These are phyloP conservation scores for Escallonia herrerae DNA, from an alignment of 129 eudicot genomes.

Conservation along the genomic window DNA sequence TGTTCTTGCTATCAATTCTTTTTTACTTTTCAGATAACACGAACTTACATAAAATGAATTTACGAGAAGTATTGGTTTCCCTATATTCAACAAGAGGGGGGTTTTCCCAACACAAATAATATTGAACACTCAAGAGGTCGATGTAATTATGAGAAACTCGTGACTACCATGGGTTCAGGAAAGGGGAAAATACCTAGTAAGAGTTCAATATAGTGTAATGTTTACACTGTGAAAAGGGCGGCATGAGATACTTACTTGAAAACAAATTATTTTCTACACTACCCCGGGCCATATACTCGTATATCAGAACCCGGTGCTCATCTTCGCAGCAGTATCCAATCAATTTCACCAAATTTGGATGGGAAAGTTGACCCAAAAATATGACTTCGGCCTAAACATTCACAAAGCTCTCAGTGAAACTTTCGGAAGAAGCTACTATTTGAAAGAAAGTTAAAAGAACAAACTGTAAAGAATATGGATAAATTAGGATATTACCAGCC, in stretches of 20 bases:
- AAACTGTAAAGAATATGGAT: neutral
- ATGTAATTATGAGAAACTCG: too few species aligned
- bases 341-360: slow-evolving; percentile 87
- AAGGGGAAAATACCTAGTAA: too few species aligned
- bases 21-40: too few species aligned
- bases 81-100: too few species aligned
- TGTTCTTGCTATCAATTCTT: too few species aligned
- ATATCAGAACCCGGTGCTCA: slow-evolving; percentile 78
- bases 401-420: slow-evolving; percentile 8
- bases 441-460: neutral
- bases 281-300: slow-evolving; percentile 87
- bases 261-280: slow-evolving; percentile 88
- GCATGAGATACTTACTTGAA: slow-evolving; percentile 53
- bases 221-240: slow-evolving; percentile 1
- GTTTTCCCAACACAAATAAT: too few species aligned
- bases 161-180: too few species aligned
- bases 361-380: slow-evolving; percentile 94
- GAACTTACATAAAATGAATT: too few species aligned
- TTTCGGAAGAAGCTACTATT: neutral
- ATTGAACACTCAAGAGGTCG: too few species aligned
- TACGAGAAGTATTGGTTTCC: too few species aligned
- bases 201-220: too few species aligned
- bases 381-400: slow-evolving; percentile 78
- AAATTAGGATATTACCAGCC: slow-evolving; percentile 52
- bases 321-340: slow-evolving; percentile 93